Evolutionary conservation across 2,329 filamentous ascomycete genomes (phyloP).

Genomic region (Colletotrichum sp.): DNA sequence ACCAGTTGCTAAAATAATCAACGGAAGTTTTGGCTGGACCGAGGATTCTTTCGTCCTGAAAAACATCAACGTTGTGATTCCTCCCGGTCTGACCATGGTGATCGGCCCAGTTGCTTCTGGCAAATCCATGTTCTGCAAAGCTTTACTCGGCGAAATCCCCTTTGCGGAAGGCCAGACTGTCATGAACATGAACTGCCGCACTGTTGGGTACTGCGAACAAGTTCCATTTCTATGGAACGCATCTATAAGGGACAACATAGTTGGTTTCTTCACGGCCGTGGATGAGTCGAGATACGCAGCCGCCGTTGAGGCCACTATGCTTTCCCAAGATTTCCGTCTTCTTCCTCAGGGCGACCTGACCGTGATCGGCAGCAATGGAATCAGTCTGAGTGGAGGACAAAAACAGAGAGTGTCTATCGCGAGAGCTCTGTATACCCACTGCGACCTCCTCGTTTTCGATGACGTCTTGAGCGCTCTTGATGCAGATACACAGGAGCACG

Average conservation of each 20-base stretch:
- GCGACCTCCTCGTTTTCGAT: slow-evolving; percentile 34
- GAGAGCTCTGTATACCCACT: slow-evolving; percentile 32
- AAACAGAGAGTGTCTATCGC: slow-evolving; percentile 27
- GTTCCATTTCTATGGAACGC: slow-evolving; percentile 36
- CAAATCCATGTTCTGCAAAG: slow-evolving; percentile 44
- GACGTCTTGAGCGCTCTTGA: slow-evolving; percentile 40
- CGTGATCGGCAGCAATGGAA: slow-evolving; percentile 42
- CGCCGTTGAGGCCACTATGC: slow-evolving; percentile 36
- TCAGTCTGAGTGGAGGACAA: slow-evolving; percentile 47
- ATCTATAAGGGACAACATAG: slow-evolving; percentile 41
- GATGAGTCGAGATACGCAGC: slow-evolving; percentile 34
- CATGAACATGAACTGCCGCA: background rate
- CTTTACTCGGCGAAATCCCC: slow-evolving; percentile 32
- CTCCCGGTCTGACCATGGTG: slow-evolving; percentile 38
- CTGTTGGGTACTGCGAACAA: slow-evolving; percentile 37
- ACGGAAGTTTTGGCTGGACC: slow-evolving; percentile 32
- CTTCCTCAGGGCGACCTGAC: slow-evolving; percentile 40
- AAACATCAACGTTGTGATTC: slow-evolving; percentile 35
- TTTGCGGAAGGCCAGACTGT: slow-evolving; percentile 19
- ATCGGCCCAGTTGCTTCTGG: slow-evolving; percentile 44
- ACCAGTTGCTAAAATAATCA: background rate
- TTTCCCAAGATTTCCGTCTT: slow-evolving; percentile 31
- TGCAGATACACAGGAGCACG: slow-evolving; percentile 32
- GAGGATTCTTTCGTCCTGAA: slow-evolving; percentile 27
- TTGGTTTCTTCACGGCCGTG: slow-evolving; percentile 36